Conservation (phyloP, 495 filamentous ascomycete genomes). For the Lichenothelia convexa region DNA sequence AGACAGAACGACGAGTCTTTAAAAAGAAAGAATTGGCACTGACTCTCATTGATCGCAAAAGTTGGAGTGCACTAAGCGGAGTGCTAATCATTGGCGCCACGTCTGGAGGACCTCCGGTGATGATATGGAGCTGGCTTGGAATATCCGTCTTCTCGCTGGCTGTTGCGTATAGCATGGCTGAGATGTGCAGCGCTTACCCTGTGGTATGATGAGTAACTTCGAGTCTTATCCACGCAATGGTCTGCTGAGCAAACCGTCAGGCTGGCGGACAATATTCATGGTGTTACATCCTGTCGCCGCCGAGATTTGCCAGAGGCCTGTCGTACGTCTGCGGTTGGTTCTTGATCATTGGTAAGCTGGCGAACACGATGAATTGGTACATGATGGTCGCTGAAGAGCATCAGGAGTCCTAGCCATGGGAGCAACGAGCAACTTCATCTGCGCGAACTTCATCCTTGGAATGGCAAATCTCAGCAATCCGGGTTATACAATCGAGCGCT, state of each 20-base stretch:
- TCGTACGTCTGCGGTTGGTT: conserved; percentile 19
- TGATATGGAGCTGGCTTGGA: conserved; percentile 43
- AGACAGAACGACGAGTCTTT: too few relatives aligned
- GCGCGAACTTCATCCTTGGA: conserved; percentile 35
- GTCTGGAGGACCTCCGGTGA: conserved; percentile 18
- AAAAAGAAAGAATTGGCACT: background rate
- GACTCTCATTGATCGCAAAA: background rate
- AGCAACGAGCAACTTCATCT: conserved; percentile 38
- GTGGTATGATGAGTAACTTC: conserved; percentile 35
- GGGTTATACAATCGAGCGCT: conserved; percentile 33
- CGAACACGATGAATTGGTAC: background rate
- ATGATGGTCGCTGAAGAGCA: background rate
- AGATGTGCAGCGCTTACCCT: conserved; percentile 38
- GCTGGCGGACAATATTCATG: too few relatives aligned
- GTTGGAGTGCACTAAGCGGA: conserved; percentile 1
- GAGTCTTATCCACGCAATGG: too few relatives aligned
- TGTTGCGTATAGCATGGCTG: conserved; percentile 33
- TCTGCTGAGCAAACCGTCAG: too few relatives aligned
- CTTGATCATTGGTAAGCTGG: conserved; percentile 15
- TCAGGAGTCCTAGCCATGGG: conserved; percentile 37
- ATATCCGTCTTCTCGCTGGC: conserved; percentile 32
- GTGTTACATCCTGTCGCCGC: conserved; percentile 34
- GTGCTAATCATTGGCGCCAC: background rate
- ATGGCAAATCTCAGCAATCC: conserved; percentile 36
- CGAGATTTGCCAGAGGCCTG: conserved; percentile 17